Evolutionary conservation across 331 rosid species (phyloP), one percentile per base, ranked within the genome.

Genomic region (Prunus yedoensis): DNA sequence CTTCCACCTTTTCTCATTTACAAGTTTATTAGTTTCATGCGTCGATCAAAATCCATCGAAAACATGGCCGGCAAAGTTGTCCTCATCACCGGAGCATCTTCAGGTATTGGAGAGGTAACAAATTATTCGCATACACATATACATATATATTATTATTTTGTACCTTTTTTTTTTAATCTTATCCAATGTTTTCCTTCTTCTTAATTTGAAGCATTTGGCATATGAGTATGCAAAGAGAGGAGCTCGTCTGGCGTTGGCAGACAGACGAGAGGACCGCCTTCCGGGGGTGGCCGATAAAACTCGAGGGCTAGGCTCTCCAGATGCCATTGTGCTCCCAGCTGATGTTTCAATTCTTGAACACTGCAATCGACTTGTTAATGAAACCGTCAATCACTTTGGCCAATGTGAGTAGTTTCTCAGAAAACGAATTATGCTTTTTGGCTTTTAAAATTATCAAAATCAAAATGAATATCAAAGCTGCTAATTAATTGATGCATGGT

Each of bases 171-270:
- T 20, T 8, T 25, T 25, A 4, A 54, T 54, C 60, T 20, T 54
- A 10, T 54, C 8, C 27, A 1, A 7, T 54, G 23, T 54, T 54
- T 54, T 9, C 11, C 8, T 9, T 32, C 72, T 53, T 18, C 11
- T 16, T 18, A 43, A 7, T 41, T 5, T 71, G 71, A 84, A 91
- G 94, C 83, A 86, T 80, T 13, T 88, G 70, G 97, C 97, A 3
- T 89, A 89, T 43, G 96, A 86, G 80, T 91, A 89, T 70, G 93
- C 79, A 3, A 85, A 76, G 52, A 79, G 80, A 79, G 91, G 93
- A 66, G 96, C 97, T 65, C 38, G 68, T 64, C 32, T 89, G 23
- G 85, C 87, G 0, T 77, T 91, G 50, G 86, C 84, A 23, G 97
- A 84, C 65, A 83, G 87, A 64, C 85, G 83, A 79, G 80, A 79